A percentile compares a stretch with the other conserved stretches of the same genome.
These are phyloP conservation scores for Claviceps cyperi DNA, from an alignment of 2,329 filamentous ascomycete species.

Conservation along the genomic window DNA sequence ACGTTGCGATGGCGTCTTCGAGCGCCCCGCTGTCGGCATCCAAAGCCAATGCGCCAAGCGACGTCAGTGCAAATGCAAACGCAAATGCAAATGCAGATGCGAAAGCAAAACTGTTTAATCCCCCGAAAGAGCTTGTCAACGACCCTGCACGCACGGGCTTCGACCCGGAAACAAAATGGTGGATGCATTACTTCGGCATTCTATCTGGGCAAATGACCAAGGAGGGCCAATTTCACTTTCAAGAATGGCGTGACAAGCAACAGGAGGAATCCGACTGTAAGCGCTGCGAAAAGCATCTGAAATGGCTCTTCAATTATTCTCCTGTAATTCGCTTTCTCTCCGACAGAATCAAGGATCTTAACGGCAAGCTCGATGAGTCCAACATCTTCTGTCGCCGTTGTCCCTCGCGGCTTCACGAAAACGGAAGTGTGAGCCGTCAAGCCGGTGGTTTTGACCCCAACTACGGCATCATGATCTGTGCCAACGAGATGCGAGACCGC, in stretches of 20 bases:
- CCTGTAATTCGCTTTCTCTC: slow-evolving; percentile 78
- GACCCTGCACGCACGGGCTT: slow-evolving; percentile 48
- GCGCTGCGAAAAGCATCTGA: slow-evolving; percentile 66
- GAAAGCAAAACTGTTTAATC: background rate
- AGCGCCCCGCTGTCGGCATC: slow-evolving; percentile 3
- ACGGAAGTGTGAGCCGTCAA: slow-evolving; percentile 47
- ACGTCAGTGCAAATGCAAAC: slow-evolving; percentile 2
- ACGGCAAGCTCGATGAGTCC: slow-evolving; percentile 54
- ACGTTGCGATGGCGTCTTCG: slow-evolving; percentile 4
- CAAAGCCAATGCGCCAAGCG: slow-evolving; percentile 7
- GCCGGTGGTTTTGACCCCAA: slow-evolving; percentile 75
- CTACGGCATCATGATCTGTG: slow-evolving; percentile 82
- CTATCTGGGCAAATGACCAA: slow-evolving; percentile 57
- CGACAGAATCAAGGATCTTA: slow-evolving; percentile 65
- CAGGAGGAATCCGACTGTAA: slow-evolving; percentile 68
- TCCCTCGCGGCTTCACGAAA: slow-evolving; percentile 38
- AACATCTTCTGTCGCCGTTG: slow-evolving; percentile 81
- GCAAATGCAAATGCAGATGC: slow-evolving; percentile 1
- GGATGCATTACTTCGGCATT: slow-evolving; percentile 78
- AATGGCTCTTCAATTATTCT: slow-evolving; percentile 73
- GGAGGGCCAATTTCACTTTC: slow-evolving; percentile 61
- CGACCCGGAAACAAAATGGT: slow-evolving; percentile 47
- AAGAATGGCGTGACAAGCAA: slow-evolving; percentile 57
- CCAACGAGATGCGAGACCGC: slow-evolving; percentile 71
- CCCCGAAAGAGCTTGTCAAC: slow-evolving; percentile 31